Percentiles rank a stretch among this genome's conserved stretches.
Conservation (phyloP, 1,139 yeast genomes). For the Lodderomyces oxycetoniae region DNA sequence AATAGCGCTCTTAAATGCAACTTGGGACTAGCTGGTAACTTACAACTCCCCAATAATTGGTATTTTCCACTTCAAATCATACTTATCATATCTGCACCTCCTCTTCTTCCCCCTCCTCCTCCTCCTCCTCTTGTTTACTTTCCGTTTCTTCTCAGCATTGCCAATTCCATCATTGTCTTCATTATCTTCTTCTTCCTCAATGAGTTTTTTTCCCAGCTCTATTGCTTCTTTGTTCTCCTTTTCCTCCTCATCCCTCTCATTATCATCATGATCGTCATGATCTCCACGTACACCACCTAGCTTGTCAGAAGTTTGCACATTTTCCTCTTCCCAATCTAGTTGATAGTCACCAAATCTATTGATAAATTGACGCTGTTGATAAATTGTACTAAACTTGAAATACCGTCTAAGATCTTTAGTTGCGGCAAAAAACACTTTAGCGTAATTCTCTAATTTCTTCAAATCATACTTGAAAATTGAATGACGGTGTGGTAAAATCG, state of each 20-base stretch:
- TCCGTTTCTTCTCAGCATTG: background rate
- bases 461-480: slow-evolving; percentile 12
- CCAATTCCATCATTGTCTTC: background rate
- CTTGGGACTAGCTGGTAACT: too few relatives aligned
- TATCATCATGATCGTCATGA: background rate
- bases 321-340: slow-evolving; percentile 25
- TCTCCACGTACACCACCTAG: background rate
- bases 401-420: slow-evolving; percentile 29
- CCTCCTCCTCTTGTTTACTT: background rate
- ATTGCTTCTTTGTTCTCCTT: background rate
- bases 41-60: slow-evolving; percentile 43
- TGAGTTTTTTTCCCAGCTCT: background rate
- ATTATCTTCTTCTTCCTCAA: background rate
- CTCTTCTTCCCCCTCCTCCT: slow-evolving; percentile 7
- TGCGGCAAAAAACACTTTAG: slow-evolving; percentile 34
- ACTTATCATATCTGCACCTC: slow-evolving; percentile 32
- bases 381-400: slow-evolving; percentile 45
- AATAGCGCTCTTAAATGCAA: too few relatives aligned
- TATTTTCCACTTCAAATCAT: slow-evolving; percentile 51
- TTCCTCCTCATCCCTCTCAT: background rate
- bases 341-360: slow-evolving; percentile 43
- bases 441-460: slow-evolving; percentile 21
- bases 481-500: too few relatives aligned
- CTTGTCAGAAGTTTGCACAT: slow-evolving; percentile 6
- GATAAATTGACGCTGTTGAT: slow-evolving; percentile 45